A percentile compares a stretch with the other conserved stretches of the same genome.
Evolutionary conservation across 2,329 filamentous ascomycete species (phyloP).

Genomic region (Ophioceras dolichostomum): DNA sequence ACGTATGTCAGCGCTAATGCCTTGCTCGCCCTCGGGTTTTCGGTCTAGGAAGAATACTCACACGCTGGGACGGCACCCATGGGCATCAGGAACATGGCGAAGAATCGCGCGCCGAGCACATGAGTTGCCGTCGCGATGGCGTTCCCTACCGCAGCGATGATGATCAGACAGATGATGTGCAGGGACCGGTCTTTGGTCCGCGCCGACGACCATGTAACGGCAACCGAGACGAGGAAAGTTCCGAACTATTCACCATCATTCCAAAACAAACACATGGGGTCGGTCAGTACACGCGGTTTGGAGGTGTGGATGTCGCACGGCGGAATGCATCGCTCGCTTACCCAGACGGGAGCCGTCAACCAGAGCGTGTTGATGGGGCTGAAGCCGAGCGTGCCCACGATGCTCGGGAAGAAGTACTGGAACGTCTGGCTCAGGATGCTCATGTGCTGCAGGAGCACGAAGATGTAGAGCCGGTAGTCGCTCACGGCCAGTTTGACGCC

Average conservation of each 20-base stretch:
- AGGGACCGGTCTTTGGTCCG: conserved; percentile 40
- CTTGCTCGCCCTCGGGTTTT: rapidly evolving
- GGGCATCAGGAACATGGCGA: conserved; percentile 51
- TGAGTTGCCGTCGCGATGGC: conserved; percentile 40
- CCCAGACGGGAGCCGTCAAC: conserved; percentile 46
- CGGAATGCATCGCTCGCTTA: conserved; percentile 11
- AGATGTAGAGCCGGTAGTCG: conserved; percentile 33
- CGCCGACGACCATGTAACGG: conserved; percentile 42
- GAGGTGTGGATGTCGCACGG: too few relatives aligned
- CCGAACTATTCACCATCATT: conserved; percentile 23
- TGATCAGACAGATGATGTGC: conserved; percentile 41
- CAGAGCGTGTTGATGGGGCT: conserved; percentile 39
- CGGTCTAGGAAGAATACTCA: conserved; percentile 10
- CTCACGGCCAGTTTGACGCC: conserved; percentile 14
- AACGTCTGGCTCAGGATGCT: conserved; percentile 41
- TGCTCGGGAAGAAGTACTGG: conserved; percentile 54
- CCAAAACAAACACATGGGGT: background rate
- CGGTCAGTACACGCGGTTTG: too few relatives aligned
- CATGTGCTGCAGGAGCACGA: conserved; percentile 40
- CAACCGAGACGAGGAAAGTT: conserved; percentile 39
- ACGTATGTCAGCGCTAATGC: conserved; percentile 7
- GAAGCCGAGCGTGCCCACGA: conserved; percentile 49
- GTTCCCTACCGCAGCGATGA: conserved; percentile 39
- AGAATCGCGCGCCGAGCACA: conserved; percentile 38
- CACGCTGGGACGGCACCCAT: conserved; percentile 38